Percentiles rank a stretch among this genome's conserved stretches.
phyloP scores from a whole-genome alignment of 805 yeast species.

The Wickerhamiella shivajii region DNA sequence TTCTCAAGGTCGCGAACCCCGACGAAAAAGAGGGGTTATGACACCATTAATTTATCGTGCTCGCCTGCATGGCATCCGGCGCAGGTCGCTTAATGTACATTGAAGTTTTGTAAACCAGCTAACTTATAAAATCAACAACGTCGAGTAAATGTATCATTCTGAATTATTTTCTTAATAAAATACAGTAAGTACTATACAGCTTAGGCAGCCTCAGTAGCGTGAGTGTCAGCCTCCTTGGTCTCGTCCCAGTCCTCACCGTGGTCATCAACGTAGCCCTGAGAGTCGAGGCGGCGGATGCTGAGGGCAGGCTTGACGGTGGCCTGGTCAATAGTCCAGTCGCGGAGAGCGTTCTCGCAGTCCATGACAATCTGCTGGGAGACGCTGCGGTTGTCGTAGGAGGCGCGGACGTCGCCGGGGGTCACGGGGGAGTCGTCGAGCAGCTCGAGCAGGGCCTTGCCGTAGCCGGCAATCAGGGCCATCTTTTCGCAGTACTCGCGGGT shows the following conservation, averaged over 20 bases:
- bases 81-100: too few relatives aligned
- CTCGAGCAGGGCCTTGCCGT: conserved; percentile 94
- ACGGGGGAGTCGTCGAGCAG: conserved; percentile 93
- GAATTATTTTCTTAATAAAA: too few relatives aligned
- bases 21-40: conserved; percentile 32
- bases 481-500: conserved; percentile 91
- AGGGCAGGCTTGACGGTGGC: conserved; percentile 91
- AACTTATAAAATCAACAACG: too few relatives aligned
- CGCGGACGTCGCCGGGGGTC: conserved; percentile 98
- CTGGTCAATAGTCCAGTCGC: conserved; percentile 90
- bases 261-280: conserved; percentile 24
- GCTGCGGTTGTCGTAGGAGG: conserved; percentile 95
- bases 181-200: conserved; percentile 2
- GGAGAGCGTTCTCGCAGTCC: conserved; percentile 91
- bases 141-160: too few relatives aligned
- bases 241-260: conserved; percentile 28
- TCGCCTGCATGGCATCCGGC: too few relatives aligned
- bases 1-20: conserved; percentile 79
- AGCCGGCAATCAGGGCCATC: conserved; percentile 93
- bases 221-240: conserved; percentile 24
- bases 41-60: background rate
- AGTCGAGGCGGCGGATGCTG: conserved; percentile 60
- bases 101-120: too few relatives aligned
- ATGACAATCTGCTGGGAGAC: conserved; percentile 95
- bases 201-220: conserved; percentile 15